Conservation (phyloP, 2,329 filamentous ascomycete genomes). For the Colletotrichum magnum region DNA sequence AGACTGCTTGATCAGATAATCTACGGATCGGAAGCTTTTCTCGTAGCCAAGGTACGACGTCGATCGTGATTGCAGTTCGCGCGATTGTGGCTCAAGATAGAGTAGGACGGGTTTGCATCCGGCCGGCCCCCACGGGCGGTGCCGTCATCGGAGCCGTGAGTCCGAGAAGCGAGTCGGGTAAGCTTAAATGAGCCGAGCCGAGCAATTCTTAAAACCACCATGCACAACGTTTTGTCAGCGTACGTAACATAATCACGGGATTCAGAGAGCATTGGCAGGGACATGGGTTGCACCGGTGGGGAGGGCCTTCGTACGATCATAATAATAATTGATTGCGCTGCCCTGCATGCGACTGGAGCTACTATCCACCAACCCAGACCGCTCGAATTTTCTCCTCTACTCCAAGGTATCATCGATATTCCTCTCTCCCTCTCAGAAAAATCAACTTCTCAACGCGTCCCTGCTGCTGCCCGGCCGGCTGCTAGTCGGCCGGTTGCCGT, state of each 20-base stretch:
- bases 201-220: not conserved
- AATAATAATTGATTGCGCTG: conserved; percentile 10
- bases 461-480: not conserved
- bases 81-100: not conserved
- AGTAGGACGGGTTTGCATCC: not conserved
- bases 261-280: not conserved
- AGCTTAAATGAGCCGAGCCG: conserved; percentile 4
- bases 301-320: conserved; percentile 18
- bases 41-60: no score
- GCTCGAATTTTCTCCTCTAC: not conserved
- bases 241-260: not conserved
- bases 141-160: not conserved
- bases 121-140: not conserved
- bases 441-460: not conserved
- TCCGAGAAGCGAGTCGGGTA: conserved; percentile 7
- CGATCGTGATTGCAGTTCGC: no score
- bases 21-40: no score
- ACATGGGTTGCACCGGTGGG: not conserved
- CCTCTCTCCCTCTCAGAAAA: not conserved
- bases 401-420: not conserved
- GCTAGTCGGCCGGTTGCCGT: no score
- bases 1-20: no score
- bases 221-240: not conserved
- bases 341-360: not conserved
- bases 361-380: not conserved